Evolutionary conservation across 202 grass and related monocot genomes (phyloP).

Genomic region (Schoenoplectus triqueter): DNA sequence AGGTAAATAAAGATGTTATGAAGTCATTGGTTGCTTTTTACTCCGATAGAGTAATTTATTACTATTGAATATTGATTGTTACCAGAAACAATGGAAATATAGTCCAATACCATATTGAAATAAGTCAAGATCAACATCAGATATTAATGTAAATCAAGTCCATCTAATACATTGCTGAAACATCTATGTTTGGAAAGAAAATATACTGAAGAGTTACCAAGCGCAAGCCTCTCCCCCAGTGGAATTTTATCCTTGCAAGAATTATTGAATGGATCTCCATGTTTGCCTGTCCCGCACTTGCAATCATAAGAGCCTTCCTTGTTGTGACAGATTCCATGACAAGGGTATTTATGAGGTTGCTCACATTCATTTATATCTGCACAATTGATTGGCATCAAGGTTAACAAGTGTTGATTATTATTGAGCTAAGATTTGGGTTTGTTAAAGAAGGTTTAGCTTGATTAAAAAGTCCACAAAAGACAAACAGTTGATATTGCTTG

Average conservation of each 20-base stretch:
- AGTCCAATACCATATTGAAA: neutral
- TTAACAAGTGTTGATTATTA: neutral
- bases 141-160: too few relatives aligned
- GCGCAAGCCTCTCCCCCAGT: neutral
- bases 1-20: neutral
- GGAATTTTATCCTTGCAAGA: constrained; percentile 16
- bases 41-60: neutral
- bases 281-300: constrained; percentile 26
- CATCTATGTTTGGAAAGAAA: neutral
- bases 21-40: neutral
- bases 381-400: neutral
- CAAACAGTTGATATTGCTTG: neutral
- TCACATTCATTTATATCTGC: constrained; percentile 52
- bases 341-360: constrained; percentile 29
- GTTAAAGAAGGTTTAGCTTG: neutral
- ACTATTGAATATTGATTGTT: neutral
- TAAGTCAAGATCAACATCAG: neutral
- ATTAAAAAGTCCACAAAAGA: neutral
- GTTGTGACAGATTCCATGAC: constrained; percentile 41
- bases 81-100: neutral
- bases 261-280: neutral
- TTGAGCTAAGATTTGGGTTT: neutral
- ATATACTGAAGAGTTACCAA: constrained; percentile 2
- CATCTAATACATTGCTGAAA: too few relatives aligned
- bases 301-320: constrained; percentile 38